Percentiles rank a stretch among this genome's conserved stretches.
Conservation (phyloP, 371 early-diverging fungal genomes). For the Rhizopus sp. region DNA sequence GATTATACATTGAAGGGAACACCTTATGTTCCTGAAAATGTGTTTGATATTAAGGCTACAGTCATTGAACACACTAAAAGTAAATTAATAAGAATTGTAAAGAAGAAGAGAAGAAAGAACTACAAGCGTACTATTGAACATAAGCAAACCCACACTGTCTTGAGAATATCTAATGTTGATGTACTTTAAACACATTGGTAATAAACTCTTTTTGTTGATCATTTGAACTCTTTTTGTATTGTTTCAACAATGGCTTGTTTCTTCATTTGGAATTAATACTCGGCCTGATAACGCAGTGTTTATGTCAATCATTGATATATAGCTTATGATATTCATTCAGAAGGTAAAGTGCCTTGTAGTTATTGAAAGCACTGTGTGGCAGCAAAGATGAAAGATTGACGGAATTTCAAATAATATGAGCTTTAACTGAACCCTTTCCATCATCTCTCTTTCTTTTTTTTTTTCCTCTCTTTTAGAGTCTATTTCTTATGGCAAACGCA, state of each 20-base stretch:
- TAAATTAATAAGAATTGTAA: conserved; percentile 73
- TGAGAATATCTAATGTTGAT: conserved; percentile 76
- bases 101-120: conserved; percentile 89
- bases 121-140: conserved; percentile 75
- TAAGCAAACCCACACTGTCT: conserved; percentile 76
- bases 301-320: too few relatives aligned
- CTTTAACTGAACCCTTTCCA: too few relatives aligned
- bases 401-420: too few relatives aligned
- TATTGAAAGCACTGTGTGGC: too few relatives aligned
- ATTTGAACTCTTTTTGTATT: not conserved
- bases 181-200: conserved; percentile 36
- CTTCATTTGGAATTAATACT: too few relatives aligned
- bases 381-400: too few relatives aligned
- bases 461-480: conserved; percentile 1
- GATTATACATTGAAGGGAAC: conserved; percentile 86
- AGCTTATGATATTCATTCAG: too few relatives aligned
- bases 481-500: conserved; percentile 5
- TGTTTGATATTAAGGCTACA: conserved; percentile 78
- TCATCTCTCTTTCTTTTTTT: too few relatives aligned
- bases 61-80: conserved; percentile 92
- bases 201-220: not conserved
- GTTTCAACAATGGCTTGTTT: too few relatives aligned
- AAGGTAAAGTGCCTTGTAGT: too few relatives aligned
- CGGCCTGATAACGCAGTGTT: too few relatives aligned
- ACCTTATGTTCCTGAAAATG: conserved; percentile 77